Evolutionary conservation across 2,329 filamentous ascomycete species (phyloP).

Genomic region (Lachnellula suecica): DNA sequence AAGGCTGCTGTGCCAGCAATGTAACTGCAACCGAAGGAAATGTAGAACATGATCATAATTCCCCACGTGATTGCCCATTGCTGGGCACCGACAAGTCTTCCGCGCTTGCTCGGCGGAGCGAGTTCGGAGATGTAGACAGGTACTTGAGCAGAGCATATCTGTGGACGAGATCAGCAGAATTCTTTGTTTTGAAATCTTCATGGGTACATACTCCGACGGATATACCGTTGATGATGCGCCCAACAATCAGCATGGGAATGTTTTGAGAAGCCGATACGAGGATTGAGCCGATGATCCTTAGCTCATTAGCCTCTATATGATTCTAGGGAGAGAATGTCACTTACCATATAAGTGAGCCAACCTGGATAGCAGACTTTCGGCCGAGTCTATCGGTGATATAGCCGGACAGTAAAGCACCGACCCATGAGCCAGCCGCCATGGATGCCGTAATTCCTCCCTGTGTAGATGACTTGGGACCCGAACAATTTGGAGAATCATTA

Average conservation of each 20-base stretch:
- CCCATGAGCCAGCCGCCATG: constrained; percentile 70
- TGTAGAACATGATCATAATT: constrained; percentile 70
- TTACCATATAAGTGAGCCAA: constrained; percentile 49
- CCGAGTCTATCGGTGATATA: constrained; percentile 56
- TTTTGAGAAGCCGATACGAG: constrained; percentile 60
- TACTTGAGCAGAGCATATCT: constrained; percentile 62
- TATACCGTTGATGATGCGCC: constrained; percentile 61
- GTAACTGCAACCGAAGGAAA: constrained; percentile 53
- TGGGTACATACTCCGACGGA: no score
- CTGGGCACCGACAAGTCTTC: constrained; percentile 68
- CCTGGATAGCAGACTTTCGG: constrained; percentile 47
- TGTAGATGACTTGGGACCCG: neutral
- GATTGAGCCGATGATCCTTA: constrained; percentile 58
- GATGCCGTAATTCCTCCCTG: constrained; percentile 64
- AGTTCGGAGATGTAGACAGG: constrained; percentile 69
- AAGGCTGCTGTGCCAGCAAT: constrained; percentile 58
- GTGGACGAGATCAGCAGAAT: no score
- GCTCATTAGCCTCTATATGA: no score
- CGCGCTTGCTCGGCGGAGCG: constrained; percentile 56
- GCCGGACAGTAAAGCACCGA: constrained; percentile 61
- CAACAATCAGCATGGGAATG: constrained; percentile 49
- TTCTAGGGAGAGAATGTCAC: no score
- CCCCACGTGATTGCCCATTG: constrained; percentile 69
- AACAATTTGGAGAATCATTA: constrained; percentile 30
- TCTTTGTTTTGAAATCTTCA: no score